These are phyloP conservation scores for Fusarium foetens DNA, from an alignment of 2,329 filamentous ascomycete genomes.

Conservation along the genomic window DNA sequence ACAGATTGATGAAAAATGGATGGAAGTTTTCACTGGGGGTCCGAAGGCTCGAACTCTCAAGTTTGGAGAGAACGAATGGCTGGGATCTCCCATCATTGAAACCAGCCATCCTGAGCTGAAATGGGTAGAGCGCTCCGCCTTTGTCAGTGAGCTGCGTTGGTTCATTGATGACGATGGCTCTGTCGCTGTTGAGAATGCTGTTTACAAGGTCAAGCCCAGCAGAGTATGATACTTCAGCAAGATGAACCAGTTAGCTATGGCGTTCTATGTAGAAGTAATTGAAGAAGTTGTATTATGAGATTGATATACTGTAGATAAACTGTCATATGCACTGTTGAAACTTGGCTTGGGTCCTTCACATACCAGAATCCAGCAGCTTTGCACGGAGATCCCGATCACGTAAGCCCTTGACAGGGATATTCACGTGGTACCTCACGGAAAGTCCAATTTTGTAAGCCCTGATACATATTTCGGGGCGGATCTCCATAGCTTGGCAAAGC, in stretches of 20 bases:
- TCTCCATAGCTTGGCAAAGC: not conserved
- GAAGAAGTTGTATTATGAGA: rapidly evolving
- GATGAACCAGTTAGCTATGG: not conserved
- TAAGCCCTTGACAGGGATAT: rapidly evolving
- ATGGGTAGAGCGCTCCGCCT: conserved; percentile 4
- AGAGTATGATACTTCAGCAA: rapidly evolving
- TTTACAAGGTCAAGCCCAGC: conserved; percentile 1
- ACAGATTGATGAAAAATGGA: conserved; percentile 12
- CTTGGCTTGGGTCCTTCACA: not conserved
- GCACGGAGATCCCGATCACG: not conserved
- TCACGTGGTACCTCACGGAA: not conserved
- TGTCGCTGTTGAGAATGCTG: conserved; percentile 5
- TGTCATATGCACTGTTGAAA: not conserved
- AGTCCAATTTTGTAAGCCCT: not conserved
- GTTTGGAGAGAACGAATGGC: conserved; percentile 12
- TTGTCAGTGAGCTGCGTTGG: conserved; percentile 12
- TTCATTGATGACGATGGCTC: not conserved
- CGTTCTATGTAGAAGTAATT: rapidly evolving
- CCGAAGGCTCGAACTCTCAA: not conserved
- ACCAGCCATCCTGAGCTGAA: not conserved
- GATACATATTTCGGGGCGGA: not conserved
- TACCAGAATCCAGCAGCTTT: rapidly evolving
- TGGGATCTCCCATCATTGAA: not conserved
- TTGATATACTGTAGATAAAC: not conserved
- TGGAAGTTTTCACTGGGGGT: not conserved